Base-by-base conservation (phyloP, 371 early-diverging fungal species). In the Mortierella sp. region DNA sequence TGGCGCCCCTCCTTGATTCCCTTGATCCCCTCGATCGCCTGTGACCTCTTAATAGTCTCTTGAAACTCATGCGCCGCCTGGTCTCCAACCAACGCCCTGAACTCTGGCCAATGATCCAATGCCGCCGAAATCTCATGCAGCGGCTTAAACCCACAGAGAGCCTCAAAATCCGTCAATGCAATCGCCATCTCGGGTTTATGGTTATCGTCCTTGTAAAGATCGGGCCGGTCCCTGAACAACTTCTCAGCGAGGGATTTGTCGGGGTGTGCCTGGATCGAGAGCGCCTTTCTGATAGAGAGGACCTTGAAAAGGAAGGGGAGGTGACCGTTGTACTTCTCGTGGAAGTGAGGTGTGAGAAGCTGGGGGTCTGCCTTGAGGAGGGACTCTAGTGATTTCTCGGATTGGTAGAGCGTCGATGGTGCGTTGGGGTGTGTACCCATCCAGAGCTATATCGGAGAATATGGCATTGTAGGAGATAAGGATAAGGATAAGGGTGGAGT, bases 151-250 rank as follows among this genome's bases (percentile, higher is more conserved):
- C 97, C 98, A 88, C 97, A 97, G 71, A 99, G 91, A 0, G 97
- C 98, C 89, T 98, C 97, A 86, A 99, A 99, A 32, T 94, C 93
- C 10, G 99, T 98, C 48, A 99, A 89, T 14, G 98, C 99, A 74
- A 99, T 90, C 4, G 99, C 96, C 99, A 99, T 99, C 88, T 99
- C 99, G 3, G 99, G 99, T 92, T 99, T 97, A 83, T 97, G 97
- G 89, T 97, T 97, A 16, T 90, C 89, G 86, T 97, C 97, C 92
- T 97, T 97, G 93, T 99, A 99, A 49, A 95, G 81, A 35, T 94
- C 83, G 21, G 99, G 99, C 48, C 88, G 90, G 56, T 95, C 90
- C 65, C 86, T 86, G 81, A 94, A 95, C 41, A 99, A 91, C 51
- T 88, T 87, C 70, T 92, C 88, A 16, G 97, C 99, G 24, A 98